Evolutionary conservation across 139 green algal species (phyloP).

Genomic region (Pycnococcus provasolii): DNA sequence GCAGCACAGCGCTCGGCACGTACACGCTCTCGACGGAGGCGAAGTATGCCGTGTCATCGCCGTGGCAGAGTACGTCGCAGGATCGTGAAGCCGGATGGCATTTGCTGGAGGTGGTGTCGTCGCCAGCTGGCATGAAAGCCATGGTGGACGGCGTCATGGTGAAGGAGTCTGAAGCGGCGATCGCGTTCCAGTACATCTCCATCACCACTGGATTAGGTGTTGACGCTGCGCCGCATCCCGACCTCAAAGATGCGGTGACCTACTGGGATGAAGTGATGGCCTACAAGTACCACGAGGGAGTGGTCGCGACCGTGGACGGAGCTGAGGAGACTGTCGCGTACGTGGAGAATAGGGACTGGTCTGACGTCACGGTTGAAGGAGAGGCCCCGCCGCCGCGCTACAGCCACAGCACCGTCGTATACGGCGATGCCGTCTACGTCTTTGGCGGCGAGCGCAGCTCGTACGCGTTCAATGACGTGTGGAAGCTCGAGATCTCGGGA

Average conservation of each 20-base stretch:
- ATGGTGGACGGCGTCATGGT: too few species aligned
- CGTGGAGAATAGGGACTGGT: too few species aligned
- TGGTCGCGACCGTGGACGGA: too few species aligned
- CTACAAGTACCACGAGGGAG: too few species aligned
- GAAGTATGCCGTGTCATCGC: conserved; percentile 11
- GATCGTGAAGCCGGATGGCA: conserved; percentile 9
- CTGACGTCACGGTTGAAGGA: not conserved
- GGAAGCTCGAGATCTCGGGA: conserved; percentile 10
- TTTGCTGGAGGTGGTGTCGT: conserved; percentile 12
- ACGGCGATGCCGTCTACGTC: conserved; percentile 18
- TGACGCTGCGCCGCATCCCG: too few species aligned
- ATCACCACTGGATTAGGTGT: too few species aligned
- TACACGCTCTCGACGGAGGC: conserved; percentile 9
- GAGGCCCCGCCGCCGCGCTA: conserved; percentile 17
- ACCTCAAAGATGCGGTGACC: too few species aligned
- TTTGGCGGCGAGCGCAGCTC: conserved; percentile 24
- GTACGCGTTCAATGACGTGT: conserved; percentile 16
- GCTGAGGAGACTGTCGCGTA: too few species aligned
- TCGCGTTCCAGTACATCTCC: too few species aligned
- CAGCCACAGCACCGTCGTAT: conserved; percentile 23
- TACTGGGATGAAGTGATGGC: too few species aligned
- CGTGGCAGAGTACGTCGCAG: conserved; percentile 8
- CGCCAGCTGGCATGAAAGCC: too few species aligned
- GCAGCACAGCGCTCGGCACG: conserved; percentile 16
- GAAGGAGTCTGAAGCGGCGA: too few species aligned